These are phyloP conservation scores for Bolboschoenoplectus hybrid DNA, from an alignment of 202 grass and related monocot species.

Conservation along the genomic window DNA sequence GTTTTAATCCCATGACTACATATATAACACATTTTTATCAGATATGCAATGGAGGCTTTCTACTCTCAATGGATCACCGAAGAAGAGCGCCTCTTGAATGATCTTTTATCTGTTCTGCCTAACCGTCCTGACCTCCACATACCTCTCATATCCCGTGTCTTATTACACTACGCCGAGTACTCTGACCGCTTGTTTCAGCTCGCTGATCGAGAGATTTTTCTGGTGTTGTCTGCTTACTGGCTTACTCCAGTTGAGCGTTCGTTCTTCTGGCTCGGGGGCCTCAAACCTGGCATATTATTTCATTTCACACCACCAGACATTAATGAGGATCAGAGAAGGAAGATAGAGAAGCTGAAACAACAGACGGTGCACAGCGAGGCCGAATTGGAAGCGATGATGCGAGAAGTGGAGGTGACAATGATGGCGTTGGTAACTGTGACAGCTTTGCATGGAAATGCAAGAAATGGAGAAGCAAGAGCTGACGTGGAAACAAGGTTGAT, in stretches of 20 bases:
- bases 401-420: not conserved
- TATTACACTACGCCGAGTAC: not conserved
- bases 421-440: not conserved
- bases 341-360: conserved; percentile 5
- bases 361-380: not conserved
- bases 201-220: conserved; percentile 7
- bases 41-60: conserved; percentile 30
- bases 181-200: not conserved
- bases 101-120: conserved; percentile 1
- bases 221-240: conserved; percentile 10
- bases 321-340: not conserved
- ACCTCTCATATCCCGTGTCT: conserved; percentile 13
- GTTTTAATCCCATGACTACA: not conserved
- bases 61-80: not conserved
- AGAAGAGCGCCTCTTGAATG: not conserved
- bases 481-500: not conserved
- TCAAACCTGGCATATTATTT: conserved; percentile 3
- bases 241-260: not conserved
- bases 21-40: not conserved
- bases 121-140: conserved; percentile 13
- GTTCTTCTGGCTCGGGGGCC: conserved; percentile 19
- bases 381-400: conserved; percentile 6
- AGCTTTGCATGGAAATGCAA: not conserved
- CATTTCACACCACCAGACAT: not conserved
- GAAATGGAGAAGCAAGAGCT: conserved; percentile 31